Base-by-base conservation (phyloP, 2,329 filamentous ascomycete species). In the Daldinia sp. region DNA sequence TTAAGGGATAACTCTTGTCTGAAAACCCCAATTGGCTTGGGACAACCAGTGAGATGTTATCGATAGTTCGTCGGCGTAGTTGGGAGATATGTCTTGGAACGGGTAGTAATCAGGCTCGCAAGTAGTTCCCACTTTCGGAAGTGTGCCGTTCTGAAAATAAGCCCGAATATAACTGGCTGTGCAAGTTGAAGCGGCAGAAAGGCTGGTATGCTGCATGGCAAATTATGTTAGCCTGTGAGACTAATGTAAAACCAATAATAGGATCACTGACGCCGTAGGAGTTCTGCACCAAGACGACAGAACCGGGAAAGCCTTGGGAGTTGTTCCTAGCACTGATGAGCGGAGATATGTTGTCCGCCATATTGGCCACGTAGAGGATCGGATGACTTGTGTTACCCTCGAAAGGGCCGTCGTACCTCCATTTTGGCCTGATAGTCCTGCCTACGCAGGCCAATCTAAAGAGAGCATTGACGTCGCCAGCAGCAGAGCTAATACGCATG, bases 241-340 rank as follows among this genome's bases (percentile, higher is more conserved):
- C 9, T 13, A 26, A 35, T 48, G n/a, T 4, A 18, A 20, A 23
- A 13, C 18, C 1, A n/a, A 51, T 23, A 26, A 57, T 28, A 37
- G 18, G 12, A 10, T 35, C 9, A 76, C 82, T 77, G 78, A 85
- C 84, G 4, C 86, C 86, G 44, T 84, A 87, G 0, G 82, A 82
- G 50, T 86, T 83, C 71, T 86, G 84, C 12, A 82, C 78, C 28
- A 87, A 74, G 5, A 87, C 76, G 0, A 81, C 79, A 0, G 84
- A 85, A 13, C 79, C 81, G 0, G 79, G 79, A 57, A 87, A 87
- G 0, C 80, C 73, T 3, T 67, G 61, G 1, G 78, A 73, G 50
- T 80, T 80, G 20, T 72, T 73, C 1, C 62, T 62, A 0, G 79
- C 78, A 41, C 76, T 78, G 10, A 75, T 60, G 4, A 79, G 70